Conservation (phyloP, 768 basidiomycete species). For the Nidularia pulvinata region DNA sequence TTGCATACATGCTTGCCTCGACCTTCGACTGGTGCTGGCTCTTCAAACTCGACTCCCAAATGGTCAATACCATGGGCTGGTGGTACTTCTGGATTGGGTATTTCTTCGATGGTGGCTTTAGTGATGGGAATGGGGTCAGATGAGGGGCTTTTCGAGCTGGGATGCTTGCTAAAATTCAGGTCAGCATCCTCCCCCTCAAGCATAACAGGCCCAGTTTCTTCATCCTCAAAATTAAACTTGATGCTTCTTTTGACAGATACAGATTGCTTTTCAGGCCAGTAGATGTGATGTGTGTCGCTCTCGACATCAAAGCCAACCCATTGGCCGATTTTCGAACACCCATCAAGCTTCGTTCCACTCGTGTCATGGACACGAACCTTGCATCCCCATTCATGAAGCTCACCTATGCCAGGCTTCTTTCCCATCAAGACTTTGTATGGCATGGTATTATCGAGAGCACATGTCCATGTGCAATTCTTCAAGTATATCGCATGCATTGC, state of each 20-base stretch:
- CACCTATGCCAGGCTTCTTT: constrained; percentile 16
- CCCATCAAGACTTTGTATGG: constrained; percentile 14
- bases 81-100: background rate
- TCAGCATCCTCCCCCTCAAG: background rate
- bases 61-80: background rate
- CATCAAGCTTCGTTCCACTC: constrained; percentile 5
- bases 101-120: background rate
- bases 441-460: constrained; percentile 15
- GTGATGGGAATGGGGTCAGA: background rate
- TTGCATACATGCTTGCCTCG: too few species aligned
- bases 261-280: constrained; percentile 20
- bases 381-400: constrained; percentile 18
- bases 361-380: constrained; percentile 12
- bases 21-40: background rate
- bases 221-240: too few species aligned
- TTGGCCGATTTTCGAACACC: constrained; percentile 4
- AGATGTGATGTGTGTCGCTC: constrained; percentile 10
- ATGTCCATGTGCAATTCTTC: constrained; percentile 24
- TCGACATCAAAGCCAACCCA: constrained; percentile 12
- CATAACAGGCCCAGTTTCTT: background rate
- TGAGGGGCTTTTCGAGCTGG: background rate
- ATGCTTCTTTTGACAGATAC: too few species aligned
- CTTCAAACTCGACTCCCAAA: background rate
- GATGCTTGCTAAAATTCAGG: too few species aligned
- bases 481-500: constrained; percentile 10